These are phyloP conservation scores for Chalciporus sphaerocephalus DNA, from an alignment of 768 basidiomycete species.

Conservation along the genomic window DNA sequence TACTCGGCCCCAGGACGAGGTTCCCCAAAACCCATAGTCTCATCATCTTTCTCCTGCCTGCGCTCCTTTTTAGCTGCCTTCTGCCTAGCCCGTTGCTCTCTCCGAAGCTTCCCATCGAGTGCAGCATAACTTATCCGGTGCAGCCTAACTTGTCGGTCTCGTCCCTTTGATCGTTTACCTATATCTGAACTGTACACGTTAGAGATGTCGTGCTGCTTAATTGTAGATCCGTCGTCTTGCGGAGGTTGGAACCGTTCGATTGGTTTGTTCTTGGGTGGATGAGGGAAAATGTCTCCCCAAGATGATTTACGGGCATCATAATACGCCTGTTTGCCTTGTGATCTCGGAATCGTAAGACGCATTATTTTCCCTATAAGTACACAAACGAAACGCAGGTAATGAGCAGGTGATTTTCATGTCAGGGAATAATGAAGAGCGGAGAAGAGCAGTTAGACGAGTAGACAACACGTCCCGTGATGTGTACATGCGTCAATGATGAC, in stretches of 20 bases:
- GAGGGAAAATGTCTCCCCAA: conserved; percentile 97
- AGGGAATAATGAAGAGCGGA: conserved; percentile 3
- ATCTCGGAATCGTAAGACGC: conserved; percentile 86
- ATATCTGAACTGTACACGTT: conserved; percentile 48
- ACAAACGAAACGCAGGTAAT: neutral
- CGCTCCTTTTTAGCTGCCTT: conserved; percentile 18
- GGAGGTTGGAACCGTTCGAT: conserved; percentile 53
- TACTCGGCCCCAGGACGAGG: too few relatives aligned
- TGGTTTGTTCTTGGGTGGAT: conserved; percentile 72
- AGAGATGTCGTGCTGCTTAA: conserved; percentile 25
- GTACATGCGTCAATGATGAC: conserved; percentile 89
- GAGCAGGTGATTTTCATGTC: conserved; percentile 4
- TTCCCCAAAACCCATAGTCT: conserved; percentile 7
- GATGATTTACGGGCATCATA: conserved; percentile 90
- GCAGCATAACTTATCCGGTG: conserved; percentile 26
- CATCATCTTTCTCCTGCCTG: neutral
- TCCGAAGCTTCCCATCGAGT: conserved; percentile 36
- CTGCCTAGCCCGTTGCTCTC: conserved; percentile 34
- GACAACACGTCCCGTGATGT: conserved; percentile 54
- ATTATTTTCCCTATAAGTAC: conserved; percentile 71
- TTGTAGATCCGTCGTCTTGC: conserved; percentile 22
- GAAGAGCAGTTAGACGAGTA: conserved; percentile 6
- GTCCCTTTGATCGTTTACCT: conserved; percentile 44
- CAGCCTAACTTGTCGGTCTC: conserved; percentile 19
- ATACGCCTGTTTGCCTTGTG: conserved; percentile 91